Base-by-base conservation (phyloP, 352 stramenopile genomes). In the Blastocystis hominis region DNA sequence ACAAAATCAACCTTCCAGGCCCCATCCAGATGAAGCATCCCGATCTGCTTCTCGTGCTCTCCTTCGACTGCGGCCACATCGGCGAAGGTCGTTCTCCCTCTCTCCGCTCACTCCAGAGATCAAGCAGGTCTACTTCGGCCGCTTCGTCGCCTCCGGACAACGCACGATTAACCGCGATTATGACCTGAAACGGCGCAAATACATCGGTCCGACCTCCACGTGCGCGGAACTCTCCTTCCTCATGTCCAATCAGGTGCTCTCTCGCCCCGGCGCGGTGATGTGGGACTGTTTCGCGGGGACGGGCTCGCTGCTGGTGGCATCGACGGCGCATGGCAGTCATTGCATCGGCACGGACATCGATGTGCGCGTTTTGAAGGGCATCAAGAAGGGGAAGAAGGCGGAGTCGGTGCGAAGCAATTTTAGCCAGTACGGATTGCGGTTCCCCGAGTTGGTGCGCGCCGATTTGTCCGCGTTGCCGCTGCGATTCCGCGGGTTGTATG, bases 211-310 rank as follows among this genome's bases (percentile, higher is more conserved):
- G 4, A 98, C 96, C 3, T 97, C 93, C 40, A 98, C 98, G 94
- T 96, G 98, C 90, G 94, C 93, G 47, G 95, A 98, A 89, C 93
- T 98, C 79, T 94, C 94, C 50, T 91, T 98, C 87, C 91, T 98
- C 63, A 99, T 98, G 96, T 94, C 92, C 13, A 96, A 94, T 88
- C 90, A 93, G 38, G 93, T 90, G 0, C 42, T 76, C 3, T 89
- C 44, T 0, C 36, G 38, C 4, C 55, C 63, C 9, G 72, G 86
- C 20, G 15, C 42, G 0, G n/a, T 90, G 24, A 93, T 96, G 5
- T 95, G 98, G 86, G 96, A 98, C 91, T 95, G 95, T 24, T 98
- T 98, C 90, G 95, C 98, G 3, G 96, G 96, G 46, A 98, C 96
- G 9, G 96, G 95, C 2, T 96, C 92, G n/a, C 96, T 98, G 64